Conservation (phyloP, 1,284 basidiomycete species). For the Athelia sp. region DNA sequence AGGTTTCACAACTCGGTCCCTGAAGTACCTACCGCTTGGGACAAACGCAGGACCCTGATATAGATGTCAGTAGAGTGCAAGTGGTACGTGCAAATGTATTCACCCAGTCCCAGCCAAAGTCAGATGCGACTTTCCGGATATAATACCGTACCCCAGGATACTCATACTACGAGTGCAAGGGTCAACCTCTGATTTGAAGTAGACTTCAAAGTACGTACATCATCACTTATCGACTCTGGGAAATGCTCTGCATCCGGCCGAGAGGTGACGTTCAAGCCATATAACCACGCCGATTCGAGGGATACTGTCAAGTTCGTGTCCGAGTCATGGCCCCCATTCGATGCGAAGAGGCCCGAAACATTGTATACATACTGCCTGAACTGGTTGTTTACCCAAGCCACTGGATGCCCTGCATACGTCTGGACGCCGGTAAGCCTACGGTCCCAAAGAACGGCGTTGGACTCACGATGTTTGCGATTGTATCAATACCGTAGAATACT, state of each 20-base stretch:
- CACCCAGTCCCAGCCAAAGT: conserved; percentile 61
- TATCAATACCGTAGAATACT: conserved; percentile 59
- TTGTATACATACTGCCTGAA: conserved; percentile 54
- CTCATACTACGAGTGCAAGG: conserved; percentile 34
- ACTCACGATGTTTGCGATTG: conserved; percentile 46
- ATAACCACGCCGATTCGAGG: conserved; percentile 49
- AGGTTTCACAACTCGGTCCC: background rate
- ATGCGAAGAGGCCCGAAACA: conserved; percentile 35
- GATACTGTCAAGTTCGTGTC: conserved; percentile 43
- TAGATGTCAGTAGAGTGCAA: conserved; percentile 1
- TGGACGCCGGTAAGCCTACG: conserved; percentile 11
- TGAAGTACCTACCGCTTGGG: conserved; percentile 31
- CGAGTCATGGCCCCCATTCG: conserved; percentile 15
- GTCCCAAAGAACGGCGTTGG: background rate
- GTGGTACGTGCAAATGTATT: conserved; percentile 3
- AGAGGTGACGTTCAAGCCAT: conserved; percentile 47
- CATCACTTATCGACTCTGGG: background rate
- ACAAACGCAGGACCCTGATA: conserved; percentile 52
- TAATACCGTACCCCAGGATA: conserved; percentile 44
- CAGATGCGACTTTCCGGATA: conserved; percentile 48
- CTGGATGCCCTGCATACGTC: conserved; percentile 45
- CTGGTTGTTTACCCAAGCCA: conserved; percentile 56
- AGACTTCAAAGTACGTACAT: too few relatives aligned
- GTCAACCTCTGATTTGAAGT: too few relatives aligned
- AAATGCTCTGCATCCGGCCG: conserved; percentile 37